A percentile compares a stretch with the other conserved stretches of the same genome.
Evolutionary conservation across 2,329 filamentous ascomycete genomes (phyloP).

Genomic region (Onygenales sp.): DNA sequence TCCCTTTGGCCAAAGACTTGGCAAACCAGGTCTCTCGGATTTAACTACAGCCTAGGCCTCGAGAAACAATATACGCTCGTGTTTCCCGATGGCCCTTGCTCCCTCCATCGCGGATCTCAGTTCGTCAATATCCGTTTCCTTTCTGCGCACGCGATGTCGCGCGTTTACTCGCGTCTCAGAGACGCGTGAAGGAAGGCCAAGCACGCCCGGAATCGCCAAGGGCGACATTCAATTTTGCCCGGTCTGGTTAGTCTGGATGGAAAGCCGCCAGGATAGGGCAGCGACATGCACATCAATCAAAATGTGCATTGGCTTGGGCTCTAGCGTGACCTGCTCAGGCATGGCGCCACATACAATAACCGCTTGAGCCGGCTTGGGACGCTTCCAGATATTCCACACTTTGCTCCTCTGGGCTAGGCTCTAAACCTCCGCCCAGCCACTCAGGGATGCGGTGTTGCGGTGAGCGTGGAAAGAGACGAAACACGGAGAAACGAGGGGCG

Average conservation of each 20-base stretch:
- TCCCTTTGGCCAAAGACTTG: too few relatives aligned
- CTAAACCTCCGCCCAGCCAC: neutral
- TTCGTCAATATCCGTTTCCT: too few relatives aligned
- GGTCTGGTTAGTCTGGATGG: neutral
- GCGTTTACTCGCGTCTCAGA: neutral
- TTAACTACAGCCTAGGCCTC: too few relatives aligned
- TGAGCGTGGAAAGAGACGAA: neutral
- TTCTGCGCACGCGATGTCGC: slow-evolving; percentile 2
- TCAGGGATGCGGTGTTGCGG: neutral
- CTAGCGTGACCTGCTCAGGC: neutral
- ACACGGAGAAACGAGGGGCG: neutral
- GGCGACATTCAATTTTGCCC: neutral
- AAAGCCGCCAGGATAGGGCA: neutral
- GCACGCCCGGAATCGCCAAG: neutral
- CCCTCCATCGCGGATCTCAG: too few relatives aligned
- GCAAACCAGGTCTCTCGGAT: too few relatives aligned
- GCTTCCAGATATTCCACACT: too few relatives aligned
- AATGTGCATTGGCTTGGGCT: neutral
- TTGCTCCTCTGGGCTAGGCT: too few relatives aligned
- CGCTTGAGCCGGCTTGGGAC: too few relatives aligned
- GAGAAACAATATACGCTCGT: too few relatives aligned
- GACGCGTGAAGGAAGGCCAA: neutral
- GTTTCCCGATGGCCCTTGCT: too few relatives aligned
- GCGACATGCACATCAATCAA: neutral
- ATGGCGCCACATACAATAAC: neutral